Evolutionary conservation across 345 rosid genomes (phyloP).

Genomic region (Aethionema arabicum): DNA sequence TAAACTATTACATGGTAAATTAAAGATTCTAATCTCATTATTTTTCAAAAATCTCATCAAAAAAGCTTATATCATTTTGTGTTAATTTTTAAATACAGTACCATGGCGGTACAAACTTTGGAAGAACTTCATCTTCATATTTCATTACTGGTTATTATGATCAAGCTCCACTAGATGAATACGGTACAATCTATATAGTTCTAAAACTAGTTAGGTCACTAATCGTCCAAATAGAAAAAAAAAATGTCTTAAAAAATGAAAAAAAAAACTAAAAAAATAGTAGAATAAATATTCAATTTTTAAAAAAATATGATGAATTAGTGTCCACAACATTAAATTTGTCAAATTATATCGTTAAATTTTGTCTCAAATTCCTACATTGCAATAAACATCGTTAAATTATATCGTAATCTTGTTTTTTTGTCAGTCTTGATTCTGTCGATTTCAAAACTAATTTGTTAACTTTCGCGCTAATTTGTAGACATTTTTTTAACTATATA

Average conservation of each 20-base stretch:
- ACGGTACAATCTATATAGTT: constrained; percentile 50
- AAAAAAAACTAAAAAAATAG: too few species aligned
- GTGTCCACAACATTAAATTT: neutral
- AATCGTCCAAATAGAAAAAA: too few species aligned
- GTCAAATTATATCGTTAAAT: neutral
- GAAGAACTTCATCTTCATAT: constrained; percentile 70
- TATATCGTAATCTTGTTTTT: too few species aligned
- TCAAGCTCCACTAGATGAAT: constrained; percentile 90
- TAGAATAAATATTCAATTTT: too few species aligned
- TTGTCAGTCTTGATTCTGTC: too few species aligned
- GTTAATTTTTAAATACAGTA: constrained; percentile 48
- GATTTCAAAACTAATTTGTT: too few species aligned
- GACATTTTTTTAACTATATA: too few species aligned
- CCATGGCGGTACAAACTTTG: constrained; percentile 97
- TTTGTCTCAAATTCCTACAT: too few species aligned
- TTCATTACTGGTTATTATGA: constrained; percentile 75
- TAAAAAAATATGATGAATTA: too few species aligned
- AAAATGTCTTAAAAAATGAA: too few species aligned
- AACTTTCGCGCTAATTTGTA: too few species aligned
- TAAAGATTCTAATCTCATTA: neutral
- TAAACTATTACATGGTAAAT: constrained; percentile 89
- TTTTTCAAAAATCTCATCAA: neutral
- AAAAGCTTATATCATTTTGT: neutral
- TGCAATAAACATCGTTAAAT: too few species aligned
- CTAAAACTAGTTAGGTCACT: neutral